Evolutionary conservation across 257 asterid genomes (phyloP), one percentile per base, ranked within the genome.

Genomic region (Jaltomata sinuosa): DNA sequence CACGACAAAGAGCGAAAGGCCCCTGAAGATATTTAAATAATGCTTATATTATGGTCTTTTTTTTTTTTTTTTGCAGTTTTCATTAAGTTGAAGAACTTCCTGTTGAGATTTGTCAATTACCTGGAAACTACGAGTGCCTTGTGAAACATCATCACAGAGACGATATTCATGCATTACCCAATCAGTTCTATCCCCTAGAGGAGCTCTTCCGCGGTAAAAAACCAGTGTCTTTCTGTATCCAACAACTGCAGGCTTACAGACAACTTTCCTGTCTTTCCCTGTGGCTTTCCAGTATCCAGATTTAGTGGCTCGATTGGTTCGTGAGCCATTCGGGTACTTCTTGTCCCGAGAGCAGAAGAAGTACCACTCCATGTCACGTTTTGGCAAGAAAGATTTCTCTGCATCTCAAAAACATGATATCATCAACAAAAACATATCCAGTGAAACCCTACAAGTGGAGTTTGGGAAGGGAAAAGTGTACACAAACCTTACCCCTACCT

Each of bases 241-340:
- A 15, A 79, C 36, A 2, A 67, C 87, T 50, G 80, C 81, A 45
- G 93, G 82, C 54, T 87, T 88, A 80, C 93, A 89, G 12, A 85
- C 89, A 9, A 90, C 79, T 81, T 87, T 89, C 77, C 88, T 55
- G 84, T 90, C 93, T 82, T 89, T 90, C 69, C 93, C 93, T 6
- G 93, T 90, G 34, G 93, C 93, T 62, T 90, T 89, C 93, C 93
- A 90, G 89, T 90, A 90, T 53, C 93, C 93, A 8, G 89, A 86
- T 86, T 81, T 87, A 29, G 93, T 90, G 67, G 93, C 91, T 78
- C 93, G 87, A 31, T 90, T 90, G 6, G 91, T 90, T 38, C 93
- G 77, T 8, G 91, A 90, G 34, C 93, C 92, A 69, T 90, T 90
- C 1, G 93, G 93, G 71, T 90, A 90, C 84, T 90, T 90, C 83